Conservation (phyloP, 2,329 filamentous ascomycete species). For the Cercospora berteroae region DNA sequence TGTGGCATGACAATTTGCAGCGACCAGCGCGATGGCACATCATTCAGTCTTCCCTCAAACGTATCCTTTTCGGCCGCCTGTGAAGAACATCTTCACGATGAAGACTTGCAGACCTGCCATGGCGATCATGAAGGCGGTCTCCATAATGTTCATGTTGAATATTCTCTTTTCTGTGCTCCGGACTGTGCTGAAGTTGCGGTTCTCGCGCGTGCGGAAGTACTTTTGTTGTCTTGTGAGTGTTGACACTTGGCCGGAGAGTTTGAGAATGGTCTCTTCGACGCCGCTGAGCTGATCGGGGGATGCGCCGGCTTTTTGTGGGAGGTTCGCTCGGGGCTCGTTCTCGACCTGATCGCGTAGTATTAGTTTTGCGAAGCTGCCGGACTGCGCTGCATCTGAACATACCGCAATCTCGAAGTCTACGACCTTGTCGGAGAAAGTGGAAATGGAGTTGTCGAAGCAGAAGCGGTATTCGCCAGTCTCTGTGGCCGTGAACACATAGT, state of each 20-base stretch:
- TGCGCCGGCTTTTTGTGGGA: conserved; percentile 85
- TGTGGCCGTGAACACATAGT: conserved; percentile 95
- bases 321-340: conserved; percentile 75
- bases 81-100: conserved; percentile 98
- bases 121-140: conserved; percentile 83
- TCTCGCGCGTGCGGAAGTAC: conserved; percentile 98
- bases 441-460: conserved; percentile 99
- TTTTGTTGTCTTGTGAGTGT: conserved; percentile 97
- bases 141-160: conserved; percentile 94
- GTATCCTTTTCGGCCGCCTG: conserved; percentile 68
- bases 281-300: conserved; percentile 83
- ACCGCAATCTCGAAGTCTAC: conserved; percentile 98
- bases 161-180: conserved; percentile 93
- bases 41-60: background rate
- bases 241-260: conserved; percentile 86
- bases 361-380: background rate
- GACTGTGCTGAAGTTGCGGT: conserved; percentile 97
- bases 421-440: conserved; percentile 93
- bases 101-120: conserved; percentile 98
- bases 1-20: conserved; percentile 10
- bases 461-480: conserved; percentile 87
- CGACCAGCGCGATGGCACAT: conserved; percentile 7
- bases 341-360: conserved; percentile 66
- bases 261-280: conserved; percentile 92
- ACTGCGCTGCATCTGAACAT: conserved; percentile 39